These are phyloP conservation scores for Hyphopichia pseudoburtonii DNA, from an alignment of 1,139 yeast species.

Conservation along the genomic window DNA sequence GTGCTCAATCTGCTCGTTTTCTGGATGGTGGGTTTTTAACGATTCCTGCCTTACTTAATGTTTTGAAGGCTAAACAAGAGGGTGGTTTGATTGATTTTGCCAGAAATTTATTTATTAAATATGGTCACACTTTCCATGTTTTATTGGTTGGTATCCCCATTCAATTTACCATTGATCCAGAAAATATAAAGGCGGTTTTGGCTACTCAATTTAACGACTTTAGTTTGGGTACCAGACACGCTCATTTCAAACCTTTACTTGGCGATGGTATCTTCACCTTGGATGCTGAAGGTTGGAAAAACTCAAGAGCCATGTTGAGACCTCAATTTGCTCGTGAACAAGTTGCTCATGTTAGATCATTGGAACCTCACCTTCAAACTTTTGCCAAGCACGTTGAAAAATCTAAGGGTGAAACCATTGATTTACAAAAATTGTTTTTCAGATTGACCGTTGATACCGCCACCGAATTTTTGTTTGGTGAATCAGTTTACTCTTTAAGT, in stretches of 20 bases:
- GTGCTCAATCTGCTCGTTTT: slow-evolving; percentile 14
- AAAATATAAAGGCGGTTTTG: slow-evolving; percentile 35
- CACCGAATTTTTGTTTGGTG: slow-evolving; percentile 60
- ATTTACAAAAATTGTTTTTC: slow-evolving; percentile 41
- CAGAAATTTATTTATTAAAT: slow-evolving; percentile 10
- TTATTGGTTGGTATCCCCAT: slow-evolving; percentile 19
- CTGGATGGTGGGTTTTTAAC: slow-evolving; percentile 15
- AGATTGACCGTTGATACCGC: slow-evolving; percentile 57
- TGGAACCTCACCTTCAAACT: slow-evolving; percentile 47
- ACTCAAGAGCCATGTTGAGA: slow-evolving; percentile 53
- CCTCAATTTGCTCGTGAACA: slow-evolving; percentile 57
- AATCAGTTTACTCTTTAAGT: slow-evolving; percentile 42
- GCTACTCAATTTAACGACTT: slow-evolving; percentile 53
- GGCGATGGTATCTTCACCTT: slow-evolving; percentile 62
- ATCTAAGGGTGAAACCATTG: slow-evolving; percentile 23
- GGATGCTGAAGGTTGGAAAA: slow-evolving; percentile 58
- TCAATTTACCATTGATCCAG: slow-evolving; percentile 26
- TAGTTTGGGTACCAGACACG: slow-evolving; percentile 48
- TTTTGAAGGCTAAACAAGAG: slow-evolving; percentile 19
- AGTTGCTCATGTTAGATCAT: slow-evolving; percentile 42
- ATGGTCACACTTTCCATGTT: slow-evolving; percentile 17
- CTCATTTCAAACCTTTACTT: slow-evolving; percentile 41
- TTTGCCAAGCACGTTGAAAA: slow-evolving; percentile 30
- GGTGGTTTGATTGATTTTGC: slow-evolving; percentile 28
- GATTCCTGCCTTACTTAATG: slow-evolving; percentile 14